phyloP scores from a whole-genome alignment of 345 rosid genomes.

The Chamaenerion angustifolium region DNA sequence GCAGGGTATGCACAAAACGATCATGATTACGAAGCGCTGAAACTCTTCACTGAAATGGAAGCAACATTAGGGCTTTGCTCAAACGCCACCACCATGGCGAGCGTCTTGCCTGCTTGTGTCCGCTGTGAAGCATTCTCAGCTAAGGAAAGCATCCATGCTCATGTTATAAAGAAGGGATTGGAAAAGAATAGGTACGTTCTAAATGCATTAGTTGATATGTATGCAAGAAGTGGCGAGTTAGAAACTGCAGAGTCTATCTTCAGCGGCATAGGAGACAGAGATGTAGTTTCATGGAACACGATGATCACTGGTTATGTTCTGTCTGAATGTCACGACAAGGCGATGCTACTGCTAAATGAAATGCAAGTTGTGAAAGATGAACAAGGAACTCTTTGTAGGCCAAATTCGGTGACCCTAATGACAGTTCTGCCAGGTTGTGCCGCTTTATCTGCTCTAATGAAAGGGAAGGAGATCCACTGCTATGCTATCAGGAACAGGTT shows the following conservation, averaged over 20 bases:
- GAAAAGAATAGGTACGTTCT: conserved; percentile 49
- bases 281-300: conserved; percentile 81
- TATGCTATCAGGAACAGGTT: conserved; percentile 60
- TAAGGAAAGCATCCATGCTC: conserved; percentile 70
- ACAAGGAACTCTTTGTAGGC: conserved; percentile 22
- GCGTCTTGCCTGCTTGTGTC: conserved; percentile 60
- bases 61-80: conserved; percentile 35
- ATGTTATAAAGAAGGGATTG: conserved; percentile 52
- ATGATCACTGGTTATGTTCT: conserved; percentile 61
- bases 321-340: conserved; percentile 38
- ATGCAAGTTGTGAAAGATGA: conserved; percentile 40
- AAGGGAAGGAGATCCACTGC: conserved; percentile 84
- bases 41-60: conserved; percentile 62
- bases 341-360: conserved; percentile 42
- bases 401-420: conserved; percentile 77
- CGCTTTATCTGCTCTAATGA: conserved; percentile 54
- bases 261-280: conserved; percentile 45
- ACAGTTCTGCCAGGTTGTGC: conserved; percentile 77
- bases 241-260: conserved; percentile 45
- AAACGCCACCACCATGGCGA: conserved; percentile 77
- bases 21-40: conserved; percentile 47
- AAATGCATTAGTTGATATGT: conserved; percentile 86
- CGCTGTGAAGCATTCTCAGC: conserved; percentile 38
- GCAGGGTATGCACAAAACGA: conserved; percentile 75
- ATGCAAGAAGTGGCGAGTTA: conserved; percentile 56